Base-by-base conservation (phyloP, 129 eudicot genomes). In the Silybum marianum region DNA sequence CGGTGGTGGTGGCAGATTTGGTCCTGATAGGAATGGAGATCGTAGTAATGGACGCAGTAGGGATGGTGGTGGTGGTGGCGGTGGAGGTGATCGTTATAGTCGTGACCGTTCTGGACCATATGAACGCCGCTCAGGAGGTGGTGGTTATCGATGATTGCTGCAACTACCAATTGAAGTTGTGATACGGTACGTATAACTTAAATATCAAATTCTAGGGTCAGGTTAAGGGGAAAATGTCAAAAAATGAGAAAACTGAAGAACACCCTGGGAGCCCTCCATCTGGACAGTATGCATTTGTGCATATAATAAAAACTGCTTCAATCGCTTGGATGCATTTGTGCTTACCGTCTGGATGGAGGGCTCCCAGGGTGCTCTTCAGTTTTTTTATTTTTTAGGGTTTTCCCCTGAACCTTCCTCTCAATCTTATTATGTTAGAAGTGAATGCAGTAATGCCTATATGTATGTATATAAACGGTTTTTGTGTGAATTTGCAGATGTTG, bases 51-150 rank as follows among this genome's bases (percentile, higher is more conserved):
- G 97, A 62, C 97, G 95, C 72, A 88, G 78, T 75, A 86, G 97
- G 86, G 90, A 90, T 79, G 89, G 89, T 26, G 97, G 97, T 54
- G 97, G 97, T 67, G 87, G 93, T 70, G 84, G 87, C 69, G 98
- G 98, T 25, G 91, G 95, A 34, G 88, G 93, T 73, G 99, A 95
- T 39, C 87, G 95, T 14, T 91, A 93, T 73, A 70, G 81, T 66
- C 97, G 99, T 83, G 99, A 95, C 78, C 98, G 98, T 65, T 87
- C 97, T 79, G 99, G 98, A 69, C 99, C 99, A 2, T 95, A 95
- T 78, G 99, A 95, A 28, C 98, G 99, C 79, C 89, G 95, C 24
- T 83, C 91, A 10, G 58, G 87, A 44, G 92, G 91, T 58, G 92
- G 91, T 34, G 90, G 90, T 40, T 88, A 72, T 63, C 88, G 91